Evolutionary conservation across 2,329 filamentous ascomycete genomes (phyloP), one percentile per base, ranked within the genome.

Genomic region (Fusarium mexicanum): DNA sequence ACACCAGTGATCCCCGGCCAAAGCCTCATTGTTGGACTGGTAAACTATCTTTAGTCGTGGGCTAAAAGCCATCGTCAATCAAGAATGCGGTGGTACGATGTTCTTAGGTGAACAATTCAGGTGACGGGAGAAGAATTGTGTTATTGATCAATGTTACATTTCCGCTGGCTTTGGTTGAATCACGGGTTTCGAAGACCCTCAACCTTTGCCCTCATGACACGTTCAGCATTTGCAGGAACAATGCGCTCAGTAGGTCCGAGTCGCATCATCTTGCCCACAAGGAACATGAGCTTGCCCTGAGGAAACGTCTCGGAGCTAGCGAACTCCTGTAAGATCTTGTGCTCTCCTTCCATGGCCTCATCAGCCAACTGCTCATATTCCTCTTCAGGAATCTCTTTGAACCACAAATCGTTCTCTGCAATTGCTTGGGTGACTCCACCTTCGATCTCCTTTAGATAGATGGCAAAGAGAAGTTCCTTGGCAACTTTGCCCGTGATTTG

Each of bases 231-330:
- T 31, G 80, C 80, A 4, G 89, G 88, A 60, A 90, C 86, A 67
- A 90, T 89, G 35, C 87, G 83, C 77, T 89, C 87, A 50, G 88
- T 85, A 7, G 85, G 84, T 0, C 88, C 89, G 4, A 85, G 76
- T 9, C 84, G 83, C 82, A 91, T 87, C 86, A 91, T 88, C 80
- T 86, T 88, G 26, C 89, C 89, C 10, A 91, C 86, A 5, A 91
- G 81, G 73, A 86, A 90, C 88, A 90, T 90, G 51, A 91, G 84
- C 80, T 90, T 91, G 2, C 89, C 89, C 65, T 87, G 84, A 0
- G 88, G 89, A 66, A 86, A 88, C 58, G 82, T 83, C 44, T 82
- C 82, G 61, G 83, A 84, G 40, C 78, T 71, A 43, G 81, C 67
- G 69, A 90, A 89, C 73, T 86, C 84, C 50, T 75, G 77, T 62